phyloP scores from a whole-genome alignment of 768 basidiomycete genomes.

The Lactarius tabidus region DNA sequence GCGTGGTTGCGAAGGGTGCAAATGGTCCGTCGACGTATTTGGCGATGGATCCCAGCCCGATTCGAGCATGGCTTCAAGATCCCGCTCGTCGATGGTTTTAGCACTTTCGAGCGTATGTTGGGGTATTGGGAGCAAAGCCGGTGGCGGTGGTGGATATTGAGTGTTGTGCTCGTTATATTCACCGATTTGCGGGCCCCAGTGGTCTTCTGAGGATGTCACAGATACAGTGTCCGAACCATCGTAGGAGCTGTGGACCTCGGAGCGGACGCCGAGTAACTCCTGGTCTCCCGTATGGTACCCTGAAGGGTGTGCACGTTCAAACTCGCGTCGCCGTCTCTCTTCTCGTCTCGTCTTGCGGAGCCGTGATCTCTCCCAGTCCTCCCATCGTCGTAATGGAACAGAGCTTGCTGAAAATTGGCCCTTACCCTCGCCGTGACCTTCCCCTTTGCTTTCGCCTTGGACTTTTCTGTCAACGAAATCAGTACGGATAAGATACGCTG shows the following conservation, averaged over 20 bases:
- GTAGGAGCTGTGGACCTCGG: slow-evolving; percentile 52
- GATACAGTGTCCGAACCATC: slow-evolving; percentile 81
- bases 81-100: slow-evolving; percentile 57
- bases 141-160: slow-evolving; percentile 81
- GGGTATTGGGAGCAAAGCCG: slow-evolving; percentile 51
- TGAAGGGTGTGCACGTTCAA: slow-evolving; percentile 71
- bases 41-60: slow-evolving; percentile 76
- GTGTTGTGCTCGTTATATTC: slow-evolving; percentile 85
- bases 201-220: slow-evolving; percentile 83
- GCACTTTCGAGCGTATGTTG: slow-evolving; percentile 37
- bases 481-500: slow-evolving; percentile 9
- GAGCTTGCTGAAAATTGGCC: slow-evolving; percentile 48
- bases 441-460: slow-evolving; percentile 80
- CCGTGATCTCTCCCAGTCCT: slow-evolving; percentile 97
- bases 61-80: slow-evolving; percentile 92
- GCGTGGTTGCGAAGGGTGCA: slow-evolving; percentile 28
- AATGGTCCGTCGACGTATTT: slow-evolving; percentile 34
- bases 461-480: slow-evolving; percentile 64
- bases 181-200: slow-evolving; percentile 94
- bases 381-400: slow-evolving; percentile 96
- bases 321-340: slow-evolving; percentile 72
- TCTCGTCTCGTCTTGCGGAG: slow-evolving; percentile 88
- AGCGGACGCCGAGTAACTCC: slow-evolving; percentile 55
- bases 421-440: slow-evolving; percentile 70
- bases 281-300: slow-evolving; percentile 62